Percentiles rank a stretch among this genome's conserved stretches.
These are phyloP conservation scores for Gentiana straminea DNA, from an alignment of 257 asterid genomes.

Conservation along the genomic window DNA sequence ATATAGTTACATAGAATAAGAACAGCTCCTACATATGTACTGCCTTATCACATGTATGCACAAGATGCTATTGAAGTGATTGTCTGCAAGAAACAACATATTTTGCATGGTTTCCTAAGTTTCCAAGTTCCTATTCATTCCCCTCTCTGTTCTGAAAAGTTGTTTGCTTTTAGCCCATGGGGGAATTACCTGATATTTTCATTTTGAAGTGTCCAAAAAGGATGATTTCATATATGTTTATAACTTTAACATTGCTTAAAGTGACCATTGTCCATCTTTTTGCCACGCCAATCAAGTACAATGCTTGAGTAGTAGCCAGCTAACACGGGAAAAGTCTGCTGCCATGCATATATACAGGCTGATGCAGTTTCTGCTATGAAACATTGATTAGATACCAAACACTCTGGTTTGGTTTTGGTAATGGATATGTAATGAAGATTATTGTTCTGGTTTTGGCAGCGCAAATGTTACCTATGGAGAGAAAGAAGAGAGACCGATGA, in stretches of 20 bases:
- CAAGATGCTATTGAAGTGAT: neutral
- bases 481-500: conserved; percentile 66
- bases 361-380: neutral
- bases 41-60: neutral
- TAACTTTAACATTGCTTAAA: too few species aligned
- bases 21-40: neutral
- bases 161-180: neutral
- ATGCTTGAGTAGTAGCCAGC: too few species aligned
- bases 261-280: too few species aligned
- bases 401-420: neutral
- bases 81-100: neutral
- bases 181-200: too few species aligned
- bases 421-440: neutral
- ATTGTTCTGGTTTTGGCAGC: conserved; percentile 20
- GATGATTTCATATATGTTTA: too few species aligned
- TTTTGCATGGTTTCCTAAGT: neutral
- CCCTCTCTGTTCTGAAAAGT: neutral
- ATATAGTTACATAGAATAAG: too few species aligned
- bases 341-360: neutral
- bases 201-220: too few species aligned
- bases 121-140: neutral
- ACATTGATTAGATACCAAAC: neutral
- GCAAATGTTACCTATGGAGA: conserved; percentile 47
- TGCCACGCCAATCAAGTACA: too few species aligned
- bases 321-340: neutral